Conservation (phyloP, 2,329 filamentous ascomycete genomes). For the Cytospora chrysosperma region DNA sequence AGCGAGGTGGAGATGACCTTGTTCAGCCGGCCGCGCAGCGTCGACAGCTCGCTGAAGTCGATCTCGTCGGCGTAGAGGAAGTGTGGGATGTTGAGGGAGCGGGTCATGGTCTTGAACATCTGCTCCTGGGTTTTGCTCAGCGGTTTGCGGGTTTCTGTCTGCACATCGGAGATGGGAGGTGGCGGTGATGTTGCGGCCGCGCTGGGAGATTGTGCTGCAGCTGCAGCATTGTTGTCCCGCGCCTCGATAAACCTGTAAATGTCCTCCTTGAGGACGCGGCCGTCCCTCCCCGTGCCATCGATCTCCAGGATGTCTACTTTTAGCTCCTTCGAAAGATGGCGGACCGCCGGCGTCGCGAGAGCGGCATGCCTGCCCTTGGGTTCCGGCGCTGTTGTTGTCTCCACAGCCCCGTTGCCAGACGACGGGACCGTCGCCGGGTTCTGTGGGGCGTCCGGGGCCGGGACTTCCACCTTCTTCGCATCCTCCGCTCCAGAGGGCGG, state of each 20-base stretch:
- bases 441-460: constrained; percentile 31
- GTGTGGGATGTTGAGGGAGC: constrained; percentile 85
- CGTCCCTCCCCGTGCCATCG: constrained; percentile 83
- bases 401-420: constrained; percentile 9
- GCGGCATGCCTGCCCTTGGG: constrained; percentile 64
- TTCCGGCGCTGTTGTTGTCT: constrained; percentile 29
- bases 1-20: constrained; percentile 47
- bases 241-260: constrained; percentile 68
- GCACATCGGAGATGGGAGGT: constrained; percentile 42
- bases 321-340: constrained; percentile 79
- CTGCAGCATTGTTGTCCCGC: constrained; percentile 38
- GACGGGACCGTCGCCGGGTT: constrained; percentile 11
- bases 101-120: constrained; percentile 99
- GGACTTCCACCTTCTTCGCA: constrained; percentile 3
- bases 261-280: constrained; percentile 89
- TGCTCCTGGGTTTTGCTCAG: constrained; percentile 79
- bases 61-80: constrained; percentile 93
- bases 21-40: constrained; percentile 75
- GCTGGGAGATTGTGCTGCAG: background rate
- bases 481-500: constrained; percentile 29
- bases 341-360: constrained; percentile 87
- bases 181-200: constrained; percentile 29
- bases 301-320: constrained; percentile 77
- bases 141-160: constrained; percentile 66
- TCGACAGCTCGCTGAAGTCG: constrained; percentile 72